Evolutionary conservation across 768 basidiomycete genomes (phyloP), one percentile per base, ranked within the genome.

Genomic region (Termitomyces sp.): DNA sequence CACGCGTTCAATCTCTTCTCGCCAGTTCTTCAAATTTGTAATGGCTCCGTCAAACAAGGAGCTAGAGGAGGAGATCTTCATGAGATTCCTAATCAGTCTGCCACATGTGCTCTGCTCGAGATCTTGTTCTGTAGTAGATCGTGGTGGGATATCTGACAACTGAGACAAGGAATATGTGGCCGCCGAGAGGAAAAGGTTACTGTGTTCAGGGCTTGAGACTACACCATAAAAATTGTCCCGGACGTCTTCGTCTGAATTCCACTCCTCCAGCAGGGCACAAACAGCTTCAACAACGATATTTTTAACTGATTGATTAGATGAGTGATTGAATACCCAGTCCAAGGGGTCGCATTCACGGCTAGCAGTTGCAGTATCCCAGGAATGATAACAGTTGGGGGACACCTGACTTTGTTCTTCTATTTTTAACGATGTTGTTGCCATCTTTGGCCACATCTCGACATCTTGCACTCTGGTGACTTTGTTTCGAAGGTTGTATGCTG

Each of bases 281-380:
- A 32, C 28, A 2, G 28, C 54, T 8, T 42, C 40, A 28, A 24
- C 24, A 2, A 55, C 54, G 2, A 55, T 24, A 2, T 32, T 20
- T 42, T 40, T 55, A 0, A 33, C 39, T 11, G 54, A 55, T 42
- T 42, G 28, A 13, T 55, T 55, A 7, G 54, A 55, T n/a, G 54
- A 55, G 28, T 55, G 54, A 7, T 55, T 55, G n/a, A 55, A 55
- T 7, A 55, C 5, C 54, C 54, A 55, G 7, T 42, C 24, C 28
- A 55, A 28, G 6, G 54, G 22, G 1, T 55, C 54, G 2, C 54
- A 55, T 28, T 39, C 54, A 45, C 44, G 44, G 20, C 44, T 45
- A 11, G 44, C 44, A 5, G 44, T 20, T 7, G 20, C 44, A 45
- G 44, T 45, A 12, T 45, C 44, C 44, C 44, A 45, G 20, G 9